Conservation (phyloP, 2,329 filamentous ascomycete genomes). For the Pseudocercospora fuligena region DNA sequence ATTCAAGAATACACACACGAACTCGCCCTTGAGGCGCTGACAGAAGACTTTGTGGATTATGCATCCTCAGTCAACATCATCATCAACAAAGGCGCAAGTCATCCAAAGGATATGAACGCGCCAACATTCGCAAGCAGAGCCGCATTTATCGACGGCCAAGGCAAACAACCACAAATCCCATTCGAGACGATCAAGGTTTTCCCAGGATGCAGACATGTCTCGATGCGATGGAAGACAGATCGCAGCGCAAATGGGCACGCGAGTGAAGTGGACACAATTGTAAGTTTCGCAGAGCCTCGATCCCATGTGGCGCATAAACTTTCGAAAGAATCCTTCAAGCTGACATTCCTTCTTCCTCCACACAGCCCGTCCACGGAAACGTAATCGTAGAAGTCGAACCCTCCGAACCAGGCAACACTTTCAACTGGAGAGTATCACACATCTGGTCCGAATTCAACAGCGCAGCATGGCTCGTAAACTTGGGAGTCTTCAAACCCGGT, state of each 20-base stretch:
- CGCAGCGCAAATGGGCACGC: constrained; percentile 33
- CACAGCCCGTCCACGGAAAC: constrained; percentile 30
- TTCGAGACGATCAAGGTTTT: constrained; percentile 37
- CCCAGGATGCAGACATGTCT: constrained; percentile 36
- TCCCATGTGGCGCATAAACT: too few relatives aligned
- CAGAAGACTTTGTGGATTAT: constrained; percentile 39
- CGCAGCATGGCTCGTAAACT: constrained; percentile 40
- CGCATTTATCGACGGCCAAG: constrained; percentile 32
- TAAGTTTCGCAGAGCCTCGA: constrained; percentile 20
- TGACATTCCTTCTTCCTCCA: neutral
- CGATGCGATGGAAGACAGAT: constrained; percentile 36
- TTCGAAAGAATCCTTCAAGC: neutral
- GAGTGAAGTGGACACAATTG: constrained; percentile 34
- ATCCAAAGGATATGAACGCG: constrained; percentile 27
- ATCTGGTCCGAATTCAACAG: constrained; percentile 42
- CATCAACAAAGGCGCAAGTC: constrained; percentile 38
- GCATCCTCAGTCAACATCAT: constrained; percentile 40
- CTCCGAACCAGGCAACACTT: constrained; percentile 22
- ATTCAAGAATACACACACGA: constrained; percentile 38
- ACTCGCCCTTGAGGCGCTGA: constrained; percentile 32
- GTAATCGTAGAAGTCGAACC: constrained; percentile 28
- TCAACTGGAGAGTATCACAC: constrained; percentile 30
- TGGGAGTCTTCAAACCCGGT: constrained; percentile 33
- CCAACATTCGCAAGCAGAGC: constrained; percentile 31
- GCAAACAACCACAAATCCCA: constrained; percentile 35